Base-by-base conservation (phyloP, 2,329 filamentous ascomycete species). In the Exophiala sp. region DNA sequence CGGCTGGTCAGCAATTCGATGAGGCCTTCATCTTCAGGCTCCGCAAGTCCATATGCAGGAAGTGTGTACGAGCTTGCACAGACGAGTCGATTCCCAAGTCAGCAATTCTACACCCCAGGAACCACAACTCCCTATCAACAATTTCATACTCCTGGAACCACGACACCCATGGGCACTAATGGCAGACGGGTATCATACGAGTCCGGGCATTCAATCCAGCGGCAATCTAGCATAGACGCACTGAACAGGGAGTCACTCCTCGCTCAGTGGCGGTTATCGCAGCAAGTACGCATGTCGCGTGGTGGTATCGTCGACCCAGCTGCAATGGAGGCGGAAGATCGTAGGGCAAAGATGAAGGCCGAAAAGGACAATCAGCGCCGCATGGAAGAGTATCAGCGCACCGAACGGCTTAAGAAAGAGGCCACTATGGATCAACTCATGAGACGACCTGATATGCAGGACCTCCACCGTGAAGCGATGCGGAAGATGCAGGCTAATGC, bases 401-500 rank as follows among this genome's bases (percentile, higher is more conserved):
- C 76, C 39, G 81, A 80, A 45, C 80, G 79, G 60, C 78, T 83
- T 59, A 75, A 80, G 50, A 75, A 78, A 5, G 83, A 88, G 11
- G 80, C 80, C 46, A 78, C 78, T 35, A 84, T 90, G 63, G 87
- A 90, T 60, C 83, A 86, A 68, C 79, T 83, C 60, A 94, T 95
- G 87, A 79, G 89, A 50, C 84, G 82, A 12, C 85, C 86, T 0
- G 83, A 87, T 59, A 81, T 95, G 75, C 76, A 88, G 47, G 86
- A 88, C 42, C 79, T 85, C 18, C 91, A 96, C 68, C 80, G 87
- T 16, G 86, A 91, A 59, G 88, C 87, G 1, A 80, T 96, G 81
- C 79, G 87, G 59, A 85, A 79, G 68, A 87, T 96, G 85, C 91
- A 96, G 67, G 77, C 78, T 11, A 70, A 73, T 45, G 81, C 79